Evolutionary conservation across 164 flowering plant genomes (phyloP), one percentile per base, ranked within the genome.

Genomic region (Umbellularia californica): DNA sequence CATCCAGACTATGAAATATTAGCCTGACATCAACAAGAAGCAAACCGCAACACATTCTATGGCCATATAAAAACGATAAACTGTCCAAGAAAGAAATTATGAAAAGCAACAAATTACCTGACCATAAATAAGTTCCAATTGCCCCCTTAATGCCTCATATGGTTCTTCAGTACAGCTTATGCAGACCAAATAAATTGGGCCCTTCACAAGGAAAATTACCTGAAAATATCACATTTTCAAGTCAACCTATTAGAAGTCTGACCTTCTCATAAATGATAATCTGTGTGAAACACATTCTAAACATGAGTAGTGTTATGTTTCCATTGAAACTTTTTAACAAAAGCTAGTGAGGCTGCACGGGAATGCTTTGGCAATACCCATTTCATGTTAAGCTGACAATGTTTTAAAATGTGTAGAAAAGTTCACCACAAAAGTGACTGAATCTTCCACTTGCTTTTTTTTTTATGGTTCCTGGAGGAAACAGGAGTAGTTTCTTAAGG

Each of bases 81-180:
- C 47, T 2, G 2, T 41, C 47, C 47, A 7, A 41, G 47, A 41
- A 41, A 41, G n/a, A 55, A 15, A 55, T 20, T 55, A 17, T 15
- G 28, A 41, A 41, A 52, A 15, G 3, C 15, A 69, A 22, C 15
- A 4, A 69, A 73, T 68, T 87, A 96, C 99, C 97, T 96, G 99
- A 81, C 94, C 97, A 82, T 96, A 94, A 22, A 96, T 84, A 78
- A 94, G 91, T 78, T 96, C 98, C 80, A 96, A 75, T 71, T 94
- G 98, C 24, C 88, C 94, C 85, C 76, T 87, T 52, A 96, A 81
- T 75, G 97, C 87, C 55, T 94, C 97, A 70, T 90, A 89, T 51
- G 97, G 90, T 80, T 96, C 99, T 72, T 96, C 99, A 58, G 99
- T 96, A 80, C 99, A 94, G 87, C 98, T 90, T 79, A 96, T 96